Evolutionary conservation across 1,284 basidiomycete species (phyloP).

Genomic region (Moesziomyces antarcticus): DNA sequence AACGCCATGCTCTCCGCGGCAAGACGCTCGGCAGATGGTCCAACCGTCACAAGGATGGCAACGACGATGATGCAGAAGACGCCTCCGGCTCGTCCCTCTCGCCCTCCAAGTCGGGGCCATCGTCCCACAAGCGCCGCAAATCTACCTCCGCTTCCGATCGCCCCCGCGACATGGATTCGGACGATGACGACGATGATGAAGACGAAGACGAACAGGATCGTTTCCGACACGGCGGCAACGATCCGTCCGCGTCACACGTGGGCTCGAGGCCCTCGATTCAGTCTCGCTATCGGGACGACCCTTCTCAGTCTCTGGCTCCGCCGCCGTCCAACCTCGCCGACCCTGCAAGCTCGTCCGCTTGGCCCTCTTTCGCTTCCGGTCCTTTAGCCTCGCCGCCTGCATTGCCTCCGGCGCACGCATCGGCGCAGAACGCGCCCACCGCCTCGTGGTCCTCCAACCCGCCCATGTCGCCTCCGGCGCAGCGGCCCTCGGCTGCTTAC

Average conservation of each 20-base stretch:
- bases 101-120: slow-evolving; percentile 3
- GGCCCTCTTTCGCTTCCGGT: slow-evolving; percentile 7
- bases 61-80: slow-evolving; percentile 32
- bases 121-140: slow-evolving; percentile 21
- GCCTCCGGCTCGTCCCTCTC: slow-evolving; percentile 11
- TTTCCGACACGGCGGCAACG: slow-evolving; percentile 1
- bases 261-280: slow-evolving; percentile 3
- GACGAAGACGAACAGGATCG: slow-evolving; percentile 11
- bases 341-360: slow-evolving; percentile 3
- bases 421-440: slow-evolving; percentile 4
- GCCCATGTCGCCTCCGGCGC: slow-evolving; percentile 25
- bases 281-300: slow-evolving; percentile 6
- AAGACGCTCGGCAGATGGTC: slow-evolving; percentile 57
- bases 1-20: slow-evolving; percentile 50
- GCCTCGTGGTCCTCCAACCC: slow-evolving; percentile 15
- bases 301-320: background rate
- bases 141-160: slow-evolving; percentile 8
- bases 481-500: slow-evolving; percentile 13
- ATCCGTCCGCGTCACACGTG: background rate
- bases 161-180: background rate
- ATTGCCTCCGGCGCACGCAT: background rate
- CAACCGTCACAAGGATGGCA: slow-evolving; percentile 38
- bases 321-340: slow-evolving; percentile 4
- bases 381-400: slow-evolving; percentile 5
- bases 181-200: slow-evolving; percentile 11